Conservation (phyloP, 495 filamentous ascomycete genomes). For the Parathielavia appendiculata region DNA sequence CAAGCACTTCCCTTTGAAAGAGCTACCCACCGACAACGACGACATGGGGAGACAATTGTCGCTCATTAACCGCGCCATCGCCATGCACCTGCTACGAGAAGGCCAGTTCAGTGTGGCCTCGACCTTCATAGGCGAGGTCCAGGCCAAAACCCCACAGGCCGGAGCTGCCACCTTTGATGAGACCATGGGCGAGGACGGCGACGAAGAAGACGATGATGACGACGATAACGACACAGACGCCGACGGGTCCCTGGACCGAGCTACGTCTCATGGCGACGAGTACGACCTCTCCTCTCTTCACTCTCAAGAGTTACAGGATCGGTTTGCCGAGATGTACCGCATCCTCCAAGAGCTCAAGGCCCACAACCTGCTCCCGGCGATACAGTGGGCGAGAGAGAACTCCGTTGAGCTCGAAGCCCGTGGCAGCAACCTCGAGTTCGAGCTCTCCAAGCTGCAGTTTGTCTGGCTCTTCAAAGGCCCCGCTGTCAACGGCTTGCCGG, state of each 20-base stretch:
- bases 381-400: constrained; percentile 75
- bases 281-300: constrained; percentile 53
- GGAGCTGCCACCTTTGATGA: constrained; percentile 18
- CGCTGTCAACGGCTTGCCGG: constrained; percentile 41
- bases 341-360: constrained; percentile 73
- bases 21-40: constrained; percentile 76
- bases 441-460: constrained; percentile 81
- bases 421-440: constrained; percentile 91
- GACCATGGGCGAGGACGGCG: constrained; percentile 30
- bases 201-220: constrained; percentile 24
- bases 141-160: constrained; percentile 22
- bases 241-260: constrained; percentile 4
- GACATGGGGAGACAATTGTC: constrained; percentile 67
- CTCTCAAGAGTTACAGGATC: constrained; percentile 63
- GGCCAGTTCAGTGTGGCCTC: constrained; percentile 84
- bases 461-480: constrained; percentile 69
- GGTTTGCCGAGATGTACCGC: constrained; percentile 85
- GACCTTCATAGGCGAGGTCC: constrained; percentile 67
- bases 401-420: constrained; percentile 65
- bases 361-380: constrained; percentile 73
- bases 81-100: constrained; percentile 93
- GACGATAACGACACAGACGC: constrained; percentile 11
- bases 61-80: constrained; percentile 86
- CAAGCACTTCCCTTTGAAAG: constrained; percentile 75
- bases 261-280: constrained; percentile 20